Conservation (phyloP, 805 yeast genomes). For the Grigorovia transvaalensis region DNA sequence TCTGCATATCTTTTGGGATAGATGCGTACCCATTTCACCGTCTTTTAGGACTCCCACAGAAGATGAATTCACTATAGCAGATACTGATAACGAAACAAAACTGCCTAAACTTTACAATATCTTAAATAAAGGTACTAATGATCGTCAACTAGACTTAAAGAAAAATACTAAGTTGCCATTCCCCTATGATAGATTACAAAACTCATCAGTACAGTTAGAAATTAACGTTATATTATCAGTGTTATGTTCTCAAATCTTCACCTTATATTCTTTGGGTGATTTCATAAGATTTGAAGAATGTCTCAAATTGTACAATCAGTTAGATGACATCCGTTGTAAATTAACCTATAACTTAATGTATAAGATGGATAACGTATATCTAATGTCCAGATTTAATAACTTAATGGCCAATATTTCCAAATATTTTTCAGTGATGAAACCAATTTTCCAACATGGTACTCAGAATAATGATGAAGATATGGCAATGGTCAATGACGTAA, state of each 20-base stretch:
- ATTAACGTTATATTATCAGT: conserved; percentile 46
- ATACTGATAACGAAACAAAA: conserved; percentile 3
- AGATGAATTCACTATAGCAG: conserved; percentile 11
- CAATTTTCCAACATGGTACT: background rate
- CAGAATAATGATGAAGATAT: conserved; percentile 4
- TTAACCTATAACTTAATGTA: conserved; percentile 44
- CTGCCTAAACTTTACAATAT: conserved; percentile 29
- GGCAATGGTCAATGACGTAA: conserved; percentile 31
- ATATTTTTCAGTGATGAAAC: conserved; percentile 34
- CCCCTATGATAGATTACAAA: conserved; percentile 39
- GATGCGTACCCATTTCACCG: conserved; percentile 34
- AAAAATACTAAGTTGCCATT: conserved; percentile 40
- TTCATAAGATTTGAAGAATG: conserved; percentile 51
- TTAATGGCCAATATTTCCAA: conserved; percentile 52
- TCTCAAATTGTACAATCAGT: conserved; percentile 39
- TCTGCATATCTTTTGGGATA: conserved; percentile 32
- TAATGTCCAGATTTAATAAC: conserved; percentile 42
- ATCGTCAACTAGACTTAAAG: conserved; percentile 8
- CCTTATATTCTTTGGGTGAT: conserved; percentile 63
- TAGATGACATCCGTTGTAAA: conserved; percentile 50
- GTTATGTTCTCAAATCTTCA: conserved; percentile 53
- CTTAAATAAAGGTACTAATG: conserved; percentile 11
- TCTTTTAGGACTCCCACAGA: conserved; percentile 26
- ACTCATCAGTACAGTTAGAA: conserved; percentile 43
- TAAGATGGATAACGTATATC: conserved; percentile 37